Conservation (phyloP, 306 rosid genomes). For the Cucurbita moschata region DNA sequence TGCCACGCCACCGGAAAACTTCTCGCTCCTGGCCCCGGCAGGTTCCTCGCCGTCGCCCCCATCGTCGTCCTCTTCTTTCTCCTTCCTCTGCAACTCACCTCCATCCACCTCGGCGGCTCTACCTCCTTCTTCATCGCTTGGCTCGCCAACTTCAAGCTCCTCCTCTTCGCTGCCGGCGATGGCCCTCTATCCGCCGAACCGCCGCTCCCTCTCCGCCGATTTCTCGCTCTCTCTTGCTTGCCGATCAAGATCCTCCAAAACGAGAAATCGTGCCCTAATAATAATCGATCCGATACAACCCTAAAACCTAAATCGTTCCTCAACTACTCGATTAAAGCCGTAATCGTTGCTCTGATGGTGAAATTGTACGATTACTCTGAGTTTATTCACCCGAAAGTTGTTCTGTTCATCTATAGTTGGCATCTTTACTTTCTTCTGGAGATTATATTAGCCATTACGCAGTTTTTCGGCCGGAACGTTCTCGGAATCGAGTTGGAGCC, state of each 20-base stretch:
- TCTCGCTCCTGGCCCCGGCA: slow-evolving; percentile 14
- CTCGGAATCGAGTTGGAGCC: slow-evolving; percentile 50
- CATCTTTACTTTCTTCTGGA: slow-evolving; percentile 36
- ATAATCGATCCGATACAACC: neutral
- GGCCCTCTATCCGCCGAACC: slow-evolving; percentile 34
- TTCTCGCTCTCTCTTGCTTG: slow-evolving; percentile 28
- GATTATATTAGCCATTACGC: slow-evolving; percentile 17
- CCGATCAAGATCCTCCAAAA: slow-evolving; percentile 31
- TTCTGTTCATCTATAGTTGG: slow-evolving; percentile 18
- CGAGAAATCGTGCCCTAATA: neutral
- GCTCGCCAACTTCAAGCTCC: slow-evolving; percentile 47
- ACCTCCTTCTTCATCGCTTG: slow-evolving; percentile 31
- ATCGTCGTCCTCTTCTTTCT: slow-evolving; percentile 18
- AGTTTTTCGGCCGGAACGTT: slow-evolving; percentile 15
- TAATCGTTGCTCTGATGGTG: slow-evolving; percentile 16
- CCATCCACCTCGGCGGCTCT: slow-evolving; percentile 29
- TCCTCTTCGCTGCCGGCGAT: slow-evolving; percentile 26
- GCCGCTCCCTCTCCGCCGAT: slow-evolving; percentile 22
- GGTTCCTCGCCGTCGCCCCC: slow-evolving; percentile 27
- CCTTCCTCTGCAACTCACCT: slow-evolving; percentile 34
- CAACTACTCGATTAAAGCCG: slow-evolving; percentile 14
- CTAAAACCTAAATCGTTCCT: neutral
- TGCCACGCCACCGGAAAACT: slow-evolving; percentile 20
- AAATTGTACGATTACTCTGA: slow-evolving; percentile 26
- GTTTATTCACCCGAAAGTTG: slow-evolving; percentile 16